Percentiles rank a stretch among this genome's conserved stretches.
These are phyloP conservation scores for Actinomortierella ambigua DNA, from an alignment of 371 early-diverging fungal genomes.

Conservation along the genomic window DNA sequence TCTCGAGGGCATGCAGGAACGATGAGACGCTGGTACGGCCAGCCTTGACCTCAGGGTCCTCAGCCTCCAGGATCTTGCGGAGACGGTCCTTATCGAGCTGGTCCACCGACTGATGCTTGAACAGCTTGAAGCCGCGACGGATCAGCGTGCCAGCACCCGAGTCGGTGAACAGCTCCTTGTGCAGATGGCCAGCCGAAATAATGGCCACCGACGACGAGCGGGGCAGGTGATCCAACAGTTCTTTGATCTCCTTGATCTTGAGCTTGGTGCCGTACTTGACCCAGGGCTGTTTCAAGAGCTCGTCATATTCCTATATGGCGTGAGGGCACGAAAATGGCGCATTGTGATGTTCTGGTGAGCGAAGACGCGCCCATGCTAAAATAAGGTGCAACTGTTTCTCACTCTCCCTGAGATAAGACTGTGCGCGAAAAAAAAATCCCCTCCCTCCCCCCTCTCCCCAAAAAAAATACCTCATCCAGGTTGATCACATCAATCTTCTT, in stretches of 20 bases:
- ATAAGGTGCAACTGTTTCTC: neutral
- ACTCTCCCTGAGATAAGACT: conserved; percentile 4
- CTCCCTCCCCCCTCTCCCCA: neutral
- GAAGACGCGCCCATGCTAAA: neutral
- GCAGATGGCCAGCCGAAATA: conserved; percentile 93
- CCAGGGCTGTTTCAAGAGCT: conserved; percentile 91
- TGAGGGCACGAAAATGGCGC: neutral
- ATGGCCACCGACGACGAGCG: conserved; percentile 96
- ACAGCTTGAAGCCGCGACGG: conserved; percentile 91
- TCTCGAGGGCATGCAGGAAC: conserved; percentile 70
- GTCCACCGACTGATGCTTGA: conserved; percentile 65
- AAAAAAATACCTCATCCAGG: conserved; percentile 81
- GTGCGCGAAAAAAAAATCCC: no score
- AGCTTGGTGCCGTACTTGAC: conserved; percentile 95
- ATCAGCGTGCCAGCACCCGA: conserved; percentile 95
- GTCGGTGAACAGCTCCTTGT: conserved; percentile 97
- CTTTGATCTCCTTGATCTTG: conserved; percentile 95
- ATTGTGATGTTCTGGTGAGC: neutral
- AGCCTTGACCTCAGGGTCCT: conserved; percentile 70
- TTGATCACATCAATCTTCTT: conserved; percentile 95
- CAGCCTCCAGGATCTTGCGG: conserved; percentile 77
- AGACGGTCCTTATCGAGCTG: conserved; percentile 84
- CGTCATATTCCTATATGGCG: conserved; percentile 69
- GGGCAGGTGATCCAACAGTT: conserved; percentile 91
- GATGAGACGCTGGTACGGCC: conserved; percentile 76